Conservation (phyloP, 1,139 yeast species). For the Casaregolazyma suthepensis region DNA sequence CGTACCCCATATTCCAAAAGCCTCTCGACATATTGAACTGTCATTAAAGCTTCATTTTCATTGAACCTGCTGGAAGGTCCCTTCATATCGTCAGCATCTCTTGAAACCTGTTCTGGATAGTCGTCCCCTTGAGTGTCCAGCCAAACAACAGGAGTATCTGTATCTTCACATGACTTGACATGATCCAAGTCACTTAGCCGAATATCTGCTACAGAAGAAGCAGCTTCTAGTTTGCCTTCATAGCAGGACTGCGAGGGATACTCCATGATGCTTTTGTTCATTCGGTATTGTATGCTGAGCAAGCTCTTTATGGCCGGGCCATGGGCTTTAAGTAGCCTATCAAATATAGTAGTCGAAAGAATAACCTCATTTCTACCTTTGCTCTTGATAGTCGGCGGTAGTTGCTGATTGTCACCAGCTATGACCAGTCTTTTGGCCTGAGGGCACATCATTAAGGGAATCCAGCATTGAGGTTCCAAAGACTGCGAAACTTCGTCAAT, state of each 20-base stretch:
- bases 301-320: conserved; percentile 50
- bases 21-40: conserved; percentile 47
- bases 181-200: conserved; percentile 50
- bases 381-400: conserved; percentile 46
- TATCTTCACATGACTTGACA: conserved; percentile 42
- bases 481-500: conserved; percentile 96
- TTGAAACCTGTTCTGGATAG: conserved; percentile 50
- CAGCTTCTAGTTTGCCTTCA: conserved; percentile 57
- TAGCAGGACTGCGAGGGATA: conserved; percentile 72
- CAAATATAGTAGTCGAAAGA: conserved; percentile 69
- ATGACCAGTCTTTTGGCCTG: conserved; percentile 54
- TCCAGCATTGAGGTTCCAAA: conserved; percentile 95
- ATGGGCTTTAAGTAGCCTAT: conserved; percentile 51
- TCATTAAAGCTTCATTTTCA: conserved; percentile 65
- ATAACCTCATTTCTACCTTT: conserved; percentile 29
- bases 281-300: conserved; percentile 76
- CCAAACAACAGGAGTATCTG: conserved; percentile 57
- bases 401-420: conserved; percentile 68
- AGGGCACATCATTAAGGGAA: conserved; percentile 69
- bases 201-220: conserved; percentile 48
- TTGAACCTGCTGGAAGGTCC: conserved; percentile 48
- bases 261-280: conserved; percentile 72
- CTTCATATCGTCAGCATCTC: conserved; percentile 25
- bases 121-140: conserved; percentile 86
- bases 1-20: conserved; percentile 44